phyloP scores from a whole-genome alignment of 176 grass and related monocot species.

The Zea mays region DNA sequence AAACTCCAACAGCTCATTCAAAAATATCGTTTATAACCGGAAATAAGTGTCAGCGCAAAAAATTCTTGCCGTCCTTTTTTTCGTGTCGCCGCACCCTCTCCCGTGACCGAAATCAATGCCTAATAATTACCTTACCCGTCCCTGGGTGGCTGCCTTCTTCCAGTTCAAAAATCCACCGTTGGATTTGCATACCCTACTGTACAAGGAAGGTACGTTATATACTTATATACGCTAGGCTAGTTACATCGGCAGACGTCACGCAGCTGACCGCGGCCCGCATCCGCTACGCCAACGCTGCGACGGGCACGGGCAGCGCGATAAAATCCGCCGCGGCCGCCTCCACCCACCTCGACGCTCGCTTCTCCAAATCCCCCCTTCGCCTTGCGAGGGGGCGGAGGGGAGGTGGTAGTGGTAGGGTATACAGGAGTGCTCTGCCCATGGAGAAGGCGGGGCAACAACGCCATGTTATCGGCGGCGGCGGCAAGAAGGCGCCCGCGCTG shows the following conservation, averaged over 20 bases:
- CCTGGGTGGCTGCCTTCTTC: not conserved
- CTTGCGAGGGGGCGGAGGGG: conserved; percentile 33
- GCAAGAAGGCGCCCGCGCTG: not conserved
- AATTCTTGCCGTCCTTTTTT: not conserved
- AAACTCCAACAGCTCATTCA: not conserved
- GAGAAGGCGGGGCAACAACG: conserved; percentile 20
- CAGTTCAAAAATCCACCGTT: conserved; percentile 15
- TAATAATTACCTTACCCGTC: not conserved
- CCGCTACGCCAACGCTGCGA: conserved; percentile 16
- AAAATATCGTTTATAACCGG: not conserved
- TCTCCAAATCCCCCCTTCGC: conserved; percentile 37
- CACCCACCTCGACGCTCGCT: not conserved
- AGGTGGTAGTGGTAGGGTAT: not conserved
- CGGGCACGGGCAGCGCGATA: not conserved
- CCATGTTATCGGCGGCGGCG: not conserved
- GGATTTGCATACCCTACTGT: not conserved
- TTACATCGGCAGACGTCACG: conserved; percentile 44
- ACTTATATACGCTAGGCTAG: not conserved
- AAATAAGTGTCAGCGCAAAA: conserved; percentile 1
- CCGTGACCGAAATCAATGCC: conserved; percentile 44
- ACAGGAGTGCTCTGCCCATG: conserved; percentile 24
- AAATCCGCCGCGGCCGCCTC: conserved; percentile 34
- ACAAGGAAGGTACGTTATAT: too few species aligned
- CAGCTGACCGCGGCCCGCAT: conserved; percentile 11
- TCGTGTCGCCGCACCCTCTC: not conserved